These are phyloP conservation scores for Fusarium pseudograminearum DNA, from an alignment of 2,329 filamentous ascomycete genomes.

Conservation along the genomic window DNA sequence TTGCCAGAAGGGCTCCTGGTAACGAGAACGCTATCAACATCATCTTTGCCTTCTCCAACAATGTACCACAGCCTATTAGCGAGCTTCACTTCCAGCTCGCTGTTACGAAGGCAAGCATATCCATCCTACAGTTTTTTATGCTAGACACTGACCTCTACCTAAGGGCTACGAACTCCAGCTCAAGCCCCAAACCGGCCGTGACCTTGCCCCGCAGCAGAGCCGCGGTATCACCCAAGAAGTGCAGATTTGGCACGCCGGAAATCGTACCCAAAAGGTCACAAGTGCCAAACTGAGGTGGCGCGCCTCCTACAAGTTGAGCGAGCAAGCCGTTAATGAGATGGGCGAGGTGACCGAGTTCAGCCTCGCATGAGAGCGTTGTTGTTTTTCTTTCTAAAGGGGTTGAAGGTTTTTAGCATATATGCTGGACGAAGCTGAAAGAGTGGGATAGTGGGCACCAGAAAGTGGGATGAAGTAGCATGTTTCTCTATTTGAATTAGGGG, in stretches of 20 bases:
- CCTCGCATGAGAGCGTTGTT: constrained; percentile 65
- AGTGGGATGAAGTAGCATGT: constrained; percentile 1
- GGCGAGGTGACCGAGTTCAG: constrained; percentile 86
- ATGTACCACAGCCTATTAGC: constrained; percentile 74
- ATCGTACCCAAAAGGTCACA: constrained; percentile 75
- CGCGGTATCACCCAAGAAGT: constrained; percentile 85
- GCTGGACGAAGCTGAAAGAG: constrained; percentile 6
- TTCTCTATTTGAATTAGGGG: constrained; percentile 3
- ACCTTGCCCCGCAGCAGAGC: constrained; percentile 77
- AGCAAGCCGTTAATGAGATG: constrained; percentile 78
- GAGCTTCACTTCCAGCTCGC: constrained; percentile 93
- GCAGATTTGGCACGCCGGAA: constrained; percentile 78
- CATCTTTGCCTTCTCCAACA: constrained; percentile 86
- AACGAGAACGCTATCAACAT: constrained; percentile 73
- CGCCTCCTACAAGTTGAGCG: constrained; percentile 79
- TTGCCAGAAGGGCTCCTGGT: constrained; percentile 70
- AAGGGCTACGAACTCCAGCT: constrained; percentile 85
- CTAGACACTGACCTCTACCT: constrained; percentile 14
- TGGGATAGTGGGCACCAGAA: not conserved
- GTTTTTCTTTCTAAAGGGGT: not conserved
- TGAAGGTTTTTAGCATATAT: not conserved
- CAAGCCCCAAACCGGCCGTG: constrained; percentile 85
- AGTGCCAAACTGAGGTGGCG: constrained; percentile 93
- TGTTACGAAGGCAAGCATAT: constrained; percentile 83
- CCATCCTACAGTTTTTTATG: not conserved